A percentile compares a stretch with the other conserved stretches of the same genome.
These are phyloP conservation scores for Colletotrichum musicola DNA, from an alignment of 2,329 filamentous ascomycete species.

Conservation along the genomic window DNA sequence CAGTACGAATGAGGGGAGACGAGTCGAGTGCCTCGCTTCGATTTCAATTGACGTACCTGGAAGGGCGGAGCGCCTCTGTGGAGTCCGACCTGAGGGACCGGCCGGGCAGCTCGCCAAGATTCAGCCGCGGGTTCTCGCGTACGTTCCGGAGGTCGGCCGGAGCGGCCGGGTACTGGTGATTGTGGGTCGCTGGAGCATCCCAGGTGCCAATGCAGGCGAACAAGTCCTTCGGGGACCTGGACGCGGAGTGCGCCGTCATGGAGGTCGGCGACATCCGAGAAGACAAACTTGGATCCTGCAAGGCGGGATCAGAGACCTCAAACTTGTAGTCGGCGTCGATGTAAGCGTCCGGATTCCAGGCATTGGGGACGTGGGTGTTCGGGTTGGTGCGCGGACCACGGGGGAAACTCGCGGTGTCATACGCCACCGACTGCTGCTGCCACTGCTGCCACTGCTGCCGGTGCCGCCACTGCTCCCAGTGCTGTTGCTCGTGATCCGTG, in stretches of 20 bases:
- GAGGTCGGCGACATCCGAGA: background rate
- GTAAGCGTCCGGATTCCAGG: background rate
- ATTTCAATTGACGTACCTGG: no score
- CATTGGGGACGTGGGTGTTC: background rate
- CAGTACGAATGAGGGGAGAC: no score
- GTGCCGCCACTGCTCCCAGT: no score
- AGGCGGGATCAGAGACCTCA: background rate
- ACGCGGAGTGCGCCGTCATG: background rate
- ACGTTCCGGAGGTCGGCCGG: no score
- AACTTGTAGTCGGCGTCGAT: background rate
- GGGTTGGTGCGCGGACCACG: background rate
- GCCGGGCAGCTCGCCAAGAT: background rate
- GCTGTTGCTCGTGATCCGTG: no score
- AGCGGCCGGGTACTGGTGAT: no score
- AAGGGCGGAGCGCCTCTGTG: background rate
- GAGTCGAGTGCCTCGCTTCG: no score
- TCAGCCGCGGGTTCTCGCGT: no score
- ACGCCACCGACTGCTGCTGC: no score
- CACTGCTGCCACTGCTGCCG: no score
- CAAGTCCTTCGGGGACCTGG: background rate
- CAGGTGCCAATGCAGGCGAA: background rate
- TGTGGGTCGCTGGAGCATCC: no score
- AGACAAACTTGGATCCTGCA: background rate
- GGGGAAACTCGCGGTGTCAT: no score
- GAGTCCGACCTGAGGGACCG: background rate